phyloP scores from a whole-genome alignment of 2,329 filamentous ascomycete genomes.

The Neopestalotiopsis sp. region DNA sequence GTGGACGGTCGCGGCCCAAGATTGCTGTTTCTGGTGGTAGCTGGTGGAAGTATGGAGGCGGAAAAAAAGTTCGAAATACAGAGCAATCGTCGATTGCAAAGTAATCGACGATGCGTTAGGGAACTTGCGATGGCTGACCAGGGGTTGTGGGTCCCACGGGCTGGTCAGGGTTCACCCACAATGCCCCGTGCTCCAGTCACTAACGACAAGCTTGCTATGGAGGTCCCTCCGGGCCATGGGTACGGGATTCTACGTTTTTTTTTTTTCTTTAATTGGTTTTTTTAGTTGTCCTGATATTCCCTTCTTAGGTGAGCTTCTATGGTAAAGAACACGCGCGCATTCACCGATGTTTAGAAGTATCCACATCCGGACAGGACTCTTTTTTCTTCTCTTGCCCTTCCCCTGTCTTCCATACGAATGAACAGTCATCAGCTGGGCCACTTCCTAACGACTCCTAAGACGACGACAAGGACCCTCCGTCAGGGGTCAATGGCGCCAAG shows the following conservation, averaged over 20 bases:
- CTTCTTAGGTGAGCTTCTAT: neutral
- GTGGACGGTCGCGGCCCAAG: neutral
- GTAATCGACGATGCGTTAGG: conserved; percentile 21
- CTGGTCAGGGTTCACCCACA: conserved; percentile 7
- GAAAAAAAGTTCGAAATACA: conserved; percentile 11
- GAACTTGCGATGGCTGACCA: neutral
- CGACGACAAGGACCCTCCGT: neutral
- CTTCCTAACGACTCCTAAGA: neutral
- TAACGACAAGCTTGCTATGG: too few relatives aligned
- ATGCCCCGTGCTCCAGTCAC: neutral
- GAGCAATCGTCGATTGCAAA: conserved; percentile 28
- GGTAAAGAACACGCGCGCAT: neutral
- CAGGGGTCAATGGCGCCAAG: neutral
- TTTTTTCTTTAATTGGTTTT: neutral
- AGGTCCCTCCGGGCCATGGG: too few relatives aligned
- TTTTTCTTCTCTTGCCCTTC: too few relatives aligned
- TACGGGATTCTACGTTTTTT: neutral
- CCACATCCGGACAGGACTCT: neutral
- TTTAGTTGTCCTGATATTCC: neutral
- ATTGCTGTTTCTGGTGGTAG: conserved; percentile 2
- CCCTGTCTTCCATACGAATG: too few relatives aligned
- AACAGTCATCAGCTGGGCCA: neutral
- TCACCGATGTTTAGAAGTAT: neutral
- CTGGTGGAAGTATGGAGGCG: neutral
- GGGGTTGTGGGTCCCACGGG: conserved; percentile 3